Evolutionary conservation across 225 moss, liverwort and hornwort species (phyloP), one percentile per base, ranked within the genome.

Genomic region (Sphagnum tenellum): DNA sequence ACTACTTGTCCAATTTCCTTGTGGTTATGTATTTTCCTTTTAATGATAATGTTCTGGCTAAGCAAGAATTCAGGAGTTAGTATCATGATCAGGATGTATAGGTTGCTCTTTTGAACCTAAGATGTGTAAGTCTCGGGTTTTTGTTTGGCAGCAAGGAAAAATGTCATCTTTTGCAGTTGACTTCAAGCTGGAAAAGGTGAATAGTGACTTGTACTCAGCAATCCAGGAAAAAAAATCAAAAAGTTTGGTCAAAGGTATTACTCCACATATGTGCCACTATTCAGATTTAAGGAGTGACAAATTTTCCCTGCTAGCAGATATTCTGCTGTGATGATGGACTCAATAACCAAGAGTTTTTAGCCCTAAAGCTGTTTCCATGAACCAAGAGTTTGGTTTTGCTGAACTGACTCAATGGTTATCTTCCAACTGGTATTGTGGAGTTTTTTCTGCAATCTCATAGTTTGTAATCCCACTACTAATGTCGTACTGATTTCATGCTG

Each of bases 131-230:
- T 44, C 4, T 9, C 12, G 61, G 5, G 52, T 5, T 52, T 52
- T 12, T 13, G 50, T 64, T 50, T 55, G 55, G 72, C 67, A 78
- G 82, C 66, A 6, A 5, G 7, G 7, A 52, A 52, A 52, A 52
- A 5, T 45, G 13, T 75, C 67, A 48, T 78, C 78, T 12, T 82
- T 82, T 78, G 82, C 78, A 71, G 46, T 82, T 5, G 75, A 76
- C 63, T 78, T 68, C 47, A 71, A 49, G 67, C 70, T 73, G 29
- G 75, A 82, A 50, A 73, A 58, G 60, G 71, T 48, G 46, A 78
- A 71, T 57, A 55, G 75, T 55, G 57, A 9, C 56, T 78, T 78
- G 48, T 70, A 71, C 60, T 9, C 73, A 60, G 73, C 73, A 9
- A 6, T 78, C 65, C 12, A 76, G 71, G 76, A 78, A 55, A 62